phyloP scores from a whole-genome alignment of 129 eudicot genomes.

The carrot (Daucus carota) region DNA sequence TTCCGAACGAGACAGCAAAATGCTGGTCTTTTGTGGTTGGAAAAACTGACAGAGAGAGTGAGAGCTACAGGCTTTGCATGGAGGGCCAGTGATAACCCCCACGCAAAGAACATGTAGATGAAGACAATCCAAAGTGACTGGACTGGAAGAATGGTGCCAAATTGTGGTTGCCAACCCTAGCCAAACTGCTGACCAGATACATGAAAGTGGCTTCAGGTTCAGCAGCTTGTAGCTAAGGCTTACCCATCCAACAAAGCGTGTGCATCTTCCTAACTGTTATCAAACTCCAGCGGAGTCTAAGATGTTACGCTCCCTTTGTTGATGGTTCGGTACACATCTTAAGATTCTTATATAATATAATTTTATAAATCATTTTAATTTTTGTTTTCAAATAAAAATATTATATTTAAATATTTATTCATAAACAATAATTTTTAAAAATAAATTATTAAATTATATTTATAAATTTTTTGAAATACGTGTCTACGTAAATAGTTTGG shows the following conservation, averaged over 20 bases:
- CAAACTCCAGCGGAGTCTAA: slow-evolving; percentile 6
- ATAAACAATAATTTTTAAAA: no score
- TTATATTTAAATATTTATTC: no score
- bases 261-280: slow-evolving; percentile 19
- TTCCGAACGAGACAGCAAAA: neutral
- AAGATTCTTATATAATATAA: no score
- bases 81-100: neutral
- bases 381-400: no score
- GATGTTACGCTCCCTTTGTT: no score
- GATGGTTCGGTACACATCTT: no score
- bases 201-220: slow-evolving; percentile 4
- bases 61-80: neutral
- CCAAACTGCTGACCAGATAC: slow-evolving; percentile 18
- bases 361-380: no score
- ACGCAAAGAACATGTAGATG: slow-evolving; percentile 9
- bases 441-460: no score
- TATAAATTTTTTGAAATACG: no score
- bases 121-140: neutral
- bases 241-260: slow-evolving; percentile 6
- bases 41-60: neutral
- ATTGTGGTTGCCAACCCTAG: neutral
- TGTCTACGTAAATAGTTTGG: no score
- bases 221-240: slow-evolving; percentile 1
- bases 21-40: neutral
- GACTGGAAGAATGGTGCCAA: neutral